Percentiles rank a stretch among this genome's conserved stretches.
Evolutionary conservation across 805 yeast genomes (phyloP).

Genomic region (Metschnikowia gruessii): DNA sequence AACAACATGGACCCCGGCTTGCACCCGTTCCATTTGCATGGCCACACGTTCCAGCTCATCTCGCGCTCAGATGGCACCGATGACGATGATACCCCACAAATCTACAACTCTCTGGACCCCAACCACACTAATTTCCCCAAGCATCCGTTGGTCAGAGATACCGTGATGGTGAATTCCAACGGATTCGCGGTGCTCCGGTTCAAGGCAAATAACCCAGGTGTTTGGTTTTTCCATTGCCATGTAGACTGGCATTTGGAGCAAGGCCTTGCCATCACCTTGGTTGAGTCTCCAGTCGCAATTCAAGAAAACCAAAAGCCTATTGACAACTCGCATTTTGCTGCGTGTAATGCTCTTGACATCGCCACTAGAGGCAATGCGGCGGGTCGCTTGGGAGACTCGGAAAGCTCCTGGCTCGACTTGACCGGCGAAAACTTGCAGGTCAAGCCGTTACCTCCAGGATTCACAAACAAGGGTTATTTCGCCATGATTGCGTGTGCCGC

Average conservation of each 20-base stretch:
- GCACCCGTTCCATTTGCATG: constrained; percentile 79
- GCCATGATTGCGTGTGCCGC: constrained; percentile 55
- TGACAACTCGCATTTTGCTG: constrained; percentile 47
- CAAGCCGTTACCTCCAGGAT: constrained; percentile 63
- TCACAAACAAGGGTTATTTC: constrained; percentile 65
- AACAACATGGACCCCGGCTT: constrained; percentile 79
- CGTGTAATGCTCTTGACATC: constrained; percentile 48
- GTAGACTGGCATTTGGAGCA: constrained; percentile 83
- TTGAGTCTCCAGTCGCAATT: constrained; percentile 65
- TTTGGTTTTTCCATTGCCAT: constrained; percentile 94
- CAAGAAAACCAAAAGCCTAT: constrained; percentile 31
- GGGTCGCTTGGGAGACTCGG: constrained; percentile 45
- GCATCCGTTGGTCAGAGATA: constrained; percentile 66
- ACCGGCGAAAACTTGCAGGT: constrained; percentile 60
- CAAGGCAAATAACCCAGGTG: constrained; percentile 84
- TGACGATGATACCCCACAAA: constrained; percentile 53
- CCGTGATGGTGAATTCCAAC: constrained; percentile 62
- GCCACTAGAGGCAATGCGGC: constrained; percentile 69
- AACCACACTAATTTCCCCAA: constrained; percentile 48
- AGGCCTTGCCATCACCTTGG: constrained; percentile 68
- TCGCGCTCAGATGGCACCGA: constrained; percentile 49
- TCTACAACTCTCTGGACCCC: constrained; percentile 44
- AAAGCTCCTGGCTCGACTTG: constrained; percentile 52
- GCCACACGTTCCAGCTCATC: constrained; percentile 65
- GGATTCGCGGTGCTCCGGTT: constrained; percentile 71